Conservation (phyloP, 495 filamentous ascomycete genomes). For the Viridothelium virens region DNA sequence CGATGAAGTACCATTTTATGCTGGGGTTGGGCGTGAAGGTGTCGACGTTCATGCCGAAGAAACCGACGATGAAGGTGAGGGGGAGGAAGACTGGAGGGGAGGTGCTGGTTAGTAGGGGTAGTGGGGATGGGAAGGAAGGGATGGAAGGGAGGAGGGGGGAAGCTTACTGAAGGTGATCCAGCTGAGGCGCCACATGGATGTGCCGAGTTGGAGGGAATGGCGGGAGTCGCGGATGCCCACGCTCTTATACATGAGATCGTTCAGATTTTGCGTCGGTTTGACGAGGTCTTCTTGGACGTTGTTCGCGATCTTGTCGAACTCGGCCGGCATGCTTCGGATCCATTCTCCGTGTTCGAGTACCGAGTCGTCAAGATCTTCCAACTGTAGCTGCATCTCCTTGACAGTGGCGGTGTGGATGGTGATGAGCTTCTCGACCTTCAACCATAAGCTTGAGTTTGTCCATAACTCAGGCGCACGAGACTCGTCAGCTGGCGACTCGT, state of each 20-base stretch:
- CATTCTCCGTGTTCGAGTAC: conserved; percentile 35
- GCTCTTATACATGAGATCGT: conserved; percentile 48
- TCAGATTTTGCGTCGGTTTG: conserved; percentile 44
- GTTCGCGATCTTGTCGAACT: conserved; percentile 39
- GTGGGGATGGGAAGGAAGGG: too few relatives aligned
- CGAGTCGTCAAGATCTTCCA: conserved; percentile 31
- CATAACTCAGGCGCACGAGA: conserved; percentile 48
- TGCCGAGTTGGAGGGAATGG: conserved; percentile 44
- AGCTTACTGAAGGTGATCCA: conserved; percentile 33
- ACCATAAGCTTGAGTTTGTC: conserved; percentile 44
- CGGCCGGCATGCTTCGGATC: conserved; percentile 36
- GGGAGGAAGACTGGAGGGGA: conserved; percentile 43
- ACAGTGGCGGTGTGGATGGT: conserved; percentile 42
- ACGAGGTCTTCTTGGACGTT: conserved; percentile 44
- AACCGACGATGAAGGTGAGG: conserved; percentile 43
- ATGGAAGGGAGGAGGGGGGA: conserved; percentile 25
- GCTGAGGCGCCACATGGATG: conserved; percentile 40
- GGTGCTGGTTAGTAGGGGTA: background rate
- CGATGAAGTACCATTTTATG: conserved; percentile 48
- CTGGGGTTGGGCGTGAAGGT: conserved; percentile 37
- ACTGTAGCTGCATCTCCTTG: conserved; percentile 39
- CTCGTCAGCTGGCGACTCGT: conserved; percentile 50
- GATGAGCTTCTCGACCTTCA: conserved; percentile 49
- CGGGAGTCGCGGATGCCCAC: conserved; percentile 48
- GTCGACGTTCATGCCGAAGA: conserved; percentile 51